These are phyloP conservation scores for Phaeodactylum tricornutum DNA, from an alignment of 108 stramenopile genomes.

Conservation along the genomic window DNA sequence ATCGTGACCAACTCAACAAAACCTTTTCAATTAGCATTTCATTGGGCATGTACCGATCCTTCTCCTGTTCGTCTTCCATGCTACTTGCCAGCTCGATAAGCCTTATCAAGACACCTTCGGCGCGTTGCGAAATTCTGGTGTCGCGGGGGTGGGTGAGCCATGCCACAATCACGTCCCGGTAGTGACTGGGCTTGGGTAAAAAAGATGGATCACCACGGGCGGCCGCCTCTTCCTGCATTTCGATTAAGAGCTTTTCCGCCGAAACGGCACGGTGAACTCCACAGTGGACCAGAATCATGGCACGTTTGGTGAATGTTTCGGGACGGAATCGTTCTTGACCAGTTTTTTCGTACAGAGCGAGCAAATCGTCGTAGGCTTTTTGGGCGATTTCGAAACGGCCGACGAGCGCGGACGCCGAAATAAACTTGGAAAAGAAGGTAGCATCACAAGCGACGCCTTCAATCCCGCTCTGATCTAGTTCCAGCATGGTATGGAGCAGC, in stretches of 20 bases:
- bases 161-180: slow-evolving; percentile 3
- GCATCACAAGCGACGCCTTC: neutral
- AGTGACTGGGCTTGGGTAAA: slow-evolving; percentile 1
- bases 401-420: too few relatives aligned
- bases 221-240: neutral
- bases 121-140: neutral
- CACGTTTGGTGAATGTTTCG: neutral
- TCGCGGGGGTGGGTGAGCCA: neutral
- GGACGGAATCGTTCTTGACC: neutral
- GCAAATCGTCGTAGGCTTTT: neutral
- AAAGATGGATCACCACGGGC: neutral
- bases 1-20: too few relatives aligned
- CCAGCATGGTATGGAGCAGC: neutral
- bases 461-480: neutral
- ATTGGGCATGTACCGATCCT: too few relatives aligned
- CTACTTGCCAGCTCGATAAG: neutral
- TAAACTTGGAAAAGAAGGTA: slow-evolving; percentile 2
- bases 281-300: neutral
- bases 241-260: neutral
- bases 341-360: neutral
- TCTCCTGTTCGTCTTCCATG: neutral
- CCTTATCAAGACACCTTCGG: neutral
- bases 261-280: neutral
- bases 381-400: too few relatives aligned
- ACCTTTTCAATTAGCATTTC: too few relatives aligned